Evolutionary conservation across 495 filamentous ascomycete genomes (phyloP), one percentile per base, ranked within the genome.

Genomic region (Cercophora newfieldiana): DNA sequence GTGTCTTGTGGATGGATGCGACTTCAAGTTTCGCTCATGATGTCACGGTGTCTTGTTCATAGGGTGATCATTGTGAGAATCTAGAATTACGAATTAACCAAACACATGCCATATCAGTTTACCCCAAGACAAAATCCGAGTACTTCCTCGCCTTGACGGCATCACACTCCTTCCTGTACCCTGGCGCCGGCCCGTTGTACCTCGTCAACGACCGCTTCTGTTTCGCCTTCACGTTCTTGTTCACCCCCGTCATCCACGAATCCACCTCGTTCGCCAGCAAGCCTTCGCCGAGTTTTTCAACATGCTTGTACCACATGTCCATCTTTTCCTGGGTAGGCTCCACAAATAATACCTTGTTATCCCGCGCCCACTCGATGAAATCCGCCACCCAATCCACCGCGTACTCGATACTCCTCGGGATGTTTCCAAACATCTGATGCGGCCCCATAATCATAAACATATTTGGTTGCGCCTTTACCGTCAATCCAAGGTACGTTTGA

Each of bases 351-450:
- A 85, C 73, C 7, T 74, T 70, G 30, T 81, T 72, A 21, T 79
- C 73, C 44, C 74, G 65, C 57, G 80, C 74, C 57, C 79, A 75
- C 47, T 69, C 67, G 57, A 86, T 79, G 7, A 77, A 75, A 61
- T 84, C 80, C 21, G 77, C 74, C 48, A 87, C 80, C 82, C 82
- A 85, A 24, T 82, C 77, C 16, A 79, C 81, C 66, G 85, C 83
- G 19, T 79, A 64, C 64, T 86, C 83, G 28, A 81, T 77, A 53
- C 76, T 78, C 2, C 72, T 75, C 0, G 83, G 83, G 0, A 81
- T 83, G 67, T 85, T 85, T 70, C 68, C 69, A 65, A 85, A 79
- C 19, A 66, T 66, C 77, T 77, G 18, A 80, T 83, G 33, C 78
- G 84, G n/a, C 70, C 82, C 64, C 83, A 83, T 18, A 80, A 78